A percentile compares a stretch with the other conserved stretches of the same genome.
phyloP scores from a whole-genome alignment of 306 rosid genomes.

The Malus orientalis region DNA sequence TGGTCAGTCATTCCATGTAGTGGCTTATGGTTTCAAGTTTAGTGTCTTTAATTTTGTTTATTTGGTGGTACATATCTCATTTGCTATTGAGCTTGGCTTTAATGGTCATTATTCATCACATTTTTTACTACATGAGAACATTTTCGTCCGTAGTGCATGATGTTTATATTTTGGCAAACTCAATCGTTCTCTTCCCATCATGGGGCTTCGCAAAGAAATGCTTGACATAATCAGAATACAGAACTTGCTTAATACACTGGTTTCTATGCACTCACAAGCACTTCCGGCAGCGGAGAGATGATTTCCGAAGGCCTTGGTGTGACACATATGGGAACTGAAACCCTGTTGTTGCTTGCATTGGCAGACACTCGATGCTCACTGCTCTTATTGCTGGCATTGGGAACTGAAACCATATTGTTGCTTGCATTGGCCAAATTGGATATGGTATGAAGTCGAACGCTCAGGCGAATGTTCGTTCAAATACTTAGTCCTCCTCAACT shows the following conservation, averaged over 20 bases:
- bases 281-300: slow-evolving; percentile 38
- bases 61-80: no score
- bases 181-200: slow-evolving; percentile 56
- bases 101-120: neutral
- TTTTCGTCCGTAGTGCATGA: neutral
- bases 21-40: no score
- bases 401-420: slow-evolving; percentile 38
- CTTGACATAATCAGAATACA: slow-evolving; percentile 47
- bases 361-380: slow-evolving; percentile 46
- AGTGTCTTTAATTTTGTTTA: no score
- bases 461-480: slow-evolving; percentile 23
- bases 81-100: no score
- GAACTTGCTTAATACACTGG: slow-evolving; percentile 32
- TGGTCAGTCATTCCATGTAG: no score
- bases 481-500: slow-evolving; percentile 32
- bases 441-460: slow-evolving; percentile 9
- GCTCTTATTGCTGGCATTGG: slow-evolving; percentile 32
- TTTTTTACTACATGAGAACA: no score
- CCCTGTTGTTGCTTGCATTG: slow-evolving; percentile 32
- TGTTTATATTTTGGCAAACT: slow-evolving; percentile 28
- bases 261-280: slow-evolving; percentile 30
- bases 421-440: slow-evolving; percentile 33
- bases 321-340: slow-evolving; percentile 52
- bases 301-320: slow-evolving; percentile 32
- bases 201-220: slow-evolving; percentile 49